Evolutionary conservation across 148 eudicot genomes (phyloP).

Genomic region (Nepenthes gracilis): DNA sequence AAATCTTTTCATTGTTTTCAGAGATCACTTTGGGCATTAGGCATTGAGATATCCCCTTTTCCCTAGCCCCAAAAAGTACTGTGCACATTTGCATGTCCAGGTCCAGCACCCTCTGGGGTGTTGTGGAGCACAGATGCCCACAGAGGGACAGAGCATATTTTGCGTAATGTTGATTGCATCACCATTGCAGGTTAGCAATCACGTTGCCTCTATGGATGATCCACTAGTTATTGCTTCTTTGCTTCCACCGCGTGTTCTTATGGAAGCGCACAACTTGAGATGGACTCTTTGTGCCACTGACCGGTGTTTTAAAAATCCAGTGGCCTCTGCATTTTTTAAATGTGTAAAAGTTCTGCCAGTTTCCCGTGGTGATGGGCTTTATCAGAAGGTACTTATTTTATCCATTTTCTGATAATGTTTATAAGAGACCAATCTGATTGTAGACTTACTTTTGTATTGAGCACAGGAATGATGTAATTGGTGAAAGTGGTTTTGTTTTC

Average conservation of each 20-base stretch:
- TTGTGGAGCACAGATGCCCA: no score
- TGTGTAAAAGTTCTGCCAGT: slow-evolving; percentile 83
- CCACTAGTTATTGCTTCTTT: slow-evolving; percentile 80
- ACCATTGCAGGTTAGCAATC: slow-evolving; percentile 76
- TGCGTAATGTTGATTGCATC: not conserved
- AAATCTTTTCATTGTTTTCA: no score
- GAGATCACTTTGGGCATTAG: no score
- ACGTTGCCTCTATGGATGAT: slow-evolving; percentile 91
- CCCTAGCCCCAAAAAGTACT: no score
- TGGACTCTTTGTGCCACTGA: slow-evolving; percentile 96
- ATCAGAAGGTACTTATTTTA: slow-evolving; percentile 61
- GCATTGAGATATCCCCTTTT: no score
- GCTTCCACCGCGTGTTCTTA: slow-evolving; percentile 59
- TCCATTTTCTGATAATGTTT: not conserved
- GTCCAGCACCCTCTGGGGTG: no score
- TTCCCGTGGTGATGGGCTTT: slow-evolving; percentile 88
- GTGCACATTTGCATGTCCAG: no score
- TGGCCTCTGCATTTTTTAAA: slow-evolving; percentile 81
- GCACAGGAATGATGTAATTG: no score
- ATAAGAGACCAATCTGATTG: not conserved
- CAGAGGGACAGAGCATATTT: not conserved
- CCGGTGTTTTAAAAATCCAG: slow-evolving; percentile 76
- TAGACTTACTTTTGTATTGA: not conserved
- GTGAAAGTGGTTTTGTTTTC: no score
- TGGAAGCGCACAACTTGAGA: slow-evolving; percentile 71